Evolutionary conservation across 2,329 filamentous ascomycete species (phyloP).

Genomic region (Cladosporium austrohemisphaericum): DNA sequence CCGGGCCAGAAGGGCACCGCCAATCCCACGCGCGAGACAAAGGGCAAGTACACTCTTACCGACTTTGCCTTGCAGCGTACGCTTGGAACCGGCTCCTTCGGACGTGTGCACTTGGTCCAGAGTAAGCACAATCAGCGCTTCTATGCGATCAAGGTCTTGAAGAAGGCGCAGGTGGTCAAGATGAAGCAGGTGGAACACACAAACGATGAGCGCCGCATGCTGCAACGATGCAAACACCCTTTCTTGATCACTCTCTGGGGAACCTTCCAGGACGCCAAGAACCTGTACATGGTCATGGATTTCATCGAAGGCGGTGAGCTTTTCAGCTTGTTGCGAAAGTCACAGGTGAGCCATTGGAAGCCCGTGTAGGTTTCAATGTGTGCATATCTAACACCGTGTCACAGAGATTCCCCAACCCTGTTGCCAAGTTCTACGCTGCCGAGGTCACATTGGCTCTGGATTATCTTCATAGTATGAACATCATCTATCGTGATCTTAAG

Average conservation of each 20-base stretch:
- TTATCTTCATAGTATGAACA: constrained; percentile 89
- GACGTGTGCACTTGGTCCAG: constrained; percentile 91
- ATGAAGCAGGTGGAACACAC: constrained; percentile 99
- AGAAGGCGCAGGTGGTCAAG: constrained; percentile 97
- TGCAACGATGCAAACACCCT: constrained; percentile 94
- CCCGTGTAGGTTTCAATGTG: background rate
- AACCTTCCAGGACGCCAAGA: constrained; percentile 92
- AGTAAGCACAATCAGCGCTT: constrained; percentile 97
- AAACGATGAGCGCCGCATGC: constrained; percentile 94
- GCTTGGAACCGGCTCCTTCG: constrained; percentile 93
- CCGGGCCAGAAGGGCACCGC: constrained; percentile 28
- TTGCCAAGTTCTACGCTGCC: constrained; percentile 98
- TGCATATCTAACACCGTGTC: background rate
- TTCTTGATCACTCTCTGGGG: constrained; percentile 98
- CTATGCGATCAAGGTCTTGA: constrained; percentile 97
- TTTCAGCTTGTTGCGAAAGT: constrained; percentile 92
- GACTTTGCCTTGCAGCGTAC: constrained; percentile 91
- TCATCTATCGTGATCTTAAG: constrained; percentile 98
- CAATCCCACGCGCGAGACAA: constrained; percentile 65
- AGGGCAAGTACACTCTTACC: constrained; percentile 91
- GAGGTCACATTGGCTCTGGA: constrained; percentile 94
- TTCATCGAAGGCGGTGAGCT: constrained; percentile 98
- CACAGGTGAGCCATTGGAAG: constrained; percentile 61
- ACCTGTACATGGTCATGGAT: constrained; percentile 99
- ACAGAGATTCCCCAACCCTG: constrained; percentile 97